Conservation (phyloP, 1,284 basidiomycete species). For the Takashimella tepidaria region DNA sequence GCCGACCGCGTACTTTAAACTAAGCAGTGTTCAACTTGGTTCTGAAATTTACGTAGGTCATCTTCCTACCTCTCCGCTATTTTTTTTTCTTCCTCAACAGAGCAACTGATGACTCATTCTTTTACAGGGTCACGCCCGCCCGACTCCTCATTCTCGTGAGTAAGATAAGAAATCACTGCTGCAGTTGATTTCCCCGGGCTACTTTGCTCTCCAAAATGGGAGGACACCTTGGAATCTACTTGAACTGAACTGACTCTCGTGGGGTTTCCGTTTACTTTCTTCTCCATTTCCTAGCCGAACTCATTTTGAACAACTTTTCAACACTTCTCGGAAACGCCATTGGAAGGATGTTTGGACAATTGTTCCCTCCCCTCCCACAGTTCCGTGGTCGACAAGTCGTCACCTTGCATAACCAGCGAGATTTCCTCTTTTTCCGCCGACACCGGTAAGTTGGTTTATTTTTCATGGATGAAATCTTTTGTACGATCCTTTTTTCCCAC, state of each 20-base stretch:
- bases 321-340: slow-evolving; percentile 90
- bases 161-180: neutral
- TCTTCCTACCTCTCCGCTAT: neutral
- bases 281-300: slow-evolving; percentile 56
- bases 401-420: slow-evolving; percentile 94
- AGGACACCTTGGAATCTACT: too few species aligned
- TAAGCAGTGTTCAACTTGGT: slow-evolving; percentile 80
- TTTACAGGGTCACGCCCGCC: slow-evolving; percentile 79
- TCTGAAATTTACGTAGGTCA: slow-evolving; percentile 74
- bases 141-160: slow-evolving; percentile 76
- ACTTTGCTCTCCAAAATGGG: too few species aligned
- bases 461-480: too few species aligned
- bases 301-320: slow-evolving; percentile 92
- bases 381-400: slow-evolving; percentile 97
- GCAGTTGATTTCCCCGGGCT: neutral
- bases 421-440: slow-evolving; percentile 95
- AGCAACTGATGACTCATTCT: slow-evolving; percentile 7
- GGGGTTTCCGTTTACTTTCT: too few species aligned
- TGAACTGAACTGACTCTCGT: too few species aligned
- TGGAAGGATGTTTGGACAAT: slow-evolving; percentile 88
- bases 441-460: slow-evolving; percentile 60
- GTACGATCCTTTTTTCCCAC: slow-evolving; percentile 1
- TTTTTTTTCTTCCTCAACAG: neutral
- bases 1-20: slow-evolving; percentile 93
- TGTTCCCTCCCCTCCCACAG: slow-evolving; percentile 92